Evolutionary conservation across 208 protist species (phyloP), one percentile per base, ranked within the genome.

Genomic region (Leishmania major): DNA sequence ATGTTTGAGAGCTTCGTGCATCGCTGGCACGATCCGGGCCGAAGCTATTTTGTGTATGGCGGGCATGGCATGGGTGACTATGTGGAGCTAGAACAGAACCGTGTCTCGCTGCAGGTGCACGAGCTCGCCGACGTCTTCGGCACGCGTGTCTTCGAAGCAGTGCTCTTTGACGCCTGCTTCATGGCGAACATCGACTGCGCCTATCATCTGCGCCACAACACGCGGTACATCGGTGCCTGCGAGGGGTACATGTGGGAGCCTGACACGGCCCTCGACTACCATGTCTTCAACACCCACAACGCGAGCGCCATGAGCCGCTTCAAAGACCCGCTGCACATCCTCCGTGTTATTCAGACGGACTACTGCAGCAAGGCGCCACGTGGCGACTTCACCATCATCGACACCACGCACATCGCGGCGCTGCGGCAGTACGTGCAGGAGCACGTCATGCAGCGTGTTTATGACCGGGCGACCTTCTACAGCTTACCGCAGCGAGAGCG

Each of bases 31-130:
- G 90, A 95, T 55, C 88, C 90, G 1, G 92, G 91, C 25, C 87
- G 90, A 2, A 95, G 85, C 79, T 97, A 96, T 75, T 95, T 97
- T 67, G 91, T 97, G 4, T 97, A 97, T 85, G 94, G 94, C 53
- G 94, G 94, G 3, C 94, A 97, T 71, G 94, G 94, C 43, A 97
- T 97, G 94, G 94, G 94, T 22, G 94, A 97, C 88, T 96, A 95
- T 84, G 76, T 97, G 45, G 92, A 97, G 78, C 82, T 97, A 1
- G 92, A 97, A 77, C 80, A 90, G 69, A 77, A 86, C 79, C 88
- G 87, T 37, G 80, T 88, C 13, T 86, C 83, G 11, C 80, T 97
- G n/a, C 94, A 97, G 76, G 90, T 75, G 43, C 92, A 95, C 78
- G 91, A 97, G 79, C 89, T 97, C 25, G 92, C 94, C 2, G 22